These are phyloP conservation scores for Calendula officinalis DNA, from an alignment of 129 eudicot species.

Conservation along the genomic window DNA sequence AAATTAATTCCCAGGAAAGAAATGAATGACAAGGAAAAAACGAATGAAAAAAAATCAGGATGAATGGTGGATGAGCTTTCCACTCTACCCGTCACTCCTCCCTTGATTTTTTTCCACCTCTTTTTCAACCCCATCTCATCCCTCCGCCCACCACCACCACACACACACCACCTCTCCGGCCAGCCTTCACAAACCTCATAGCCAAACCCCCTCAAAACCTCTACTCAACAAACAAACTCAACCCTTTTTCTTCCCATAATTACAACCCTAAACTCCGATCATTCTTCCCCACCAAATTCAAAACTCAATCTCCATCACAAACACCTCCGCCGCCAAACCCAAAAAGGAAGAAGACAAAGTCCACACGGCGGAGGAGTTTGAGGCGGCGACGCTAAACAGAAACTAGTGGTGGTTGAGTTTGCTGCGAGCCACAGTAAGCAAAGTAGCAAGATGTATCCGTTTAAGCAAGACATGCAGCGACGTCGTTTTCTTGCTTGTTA, in stretches of 20 bases:
- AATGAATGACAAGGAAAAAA: too few relatives aligned
- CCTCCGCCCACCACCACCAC: slow-evolving; percentile 1
- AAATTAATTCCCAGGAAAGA: too few relatives aligned
- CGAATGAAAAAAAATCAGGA: slow-evolving; percentile 29
- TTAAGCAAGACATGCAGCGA: slow-evolving; percentile 83
- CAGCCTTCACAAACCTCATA: slow-evolving; percentile 62
- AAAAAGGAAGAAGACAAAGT: slow-evolving; percentile 47
- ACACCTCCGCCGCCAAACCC: slow-evolving; percentile 26
- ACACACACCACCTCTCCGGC: background rate
- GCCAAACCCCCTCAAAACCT: slow-evolving; percentile 44
- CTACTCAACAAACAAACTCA: slow-evolving; percentile 33
- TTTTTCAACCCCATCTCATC: slow-evolving; percentile 24
- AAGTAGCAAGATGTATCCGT: slow-evolving; percentile 71
- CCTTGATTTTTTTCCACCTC: slow-evolving; percentile 25
- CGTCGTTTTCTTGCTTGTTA: slow-evolving; percentile 71
- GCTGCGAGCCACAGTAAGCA: slow-evolving; percentile 54
- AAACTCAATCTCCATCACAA: slow-evolving; percentile 4
- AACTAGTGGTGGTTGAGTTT: slow-evolving; percentile 81
- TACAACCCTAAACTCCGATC: slow-evolving; percentile 25
- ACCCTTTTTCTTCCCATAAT: slow-evolving; percentile 14
- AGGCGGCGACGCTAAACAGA: slow-evolving; percentile 67
- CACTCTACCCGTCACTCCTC: slow-evolving; percentile 17
- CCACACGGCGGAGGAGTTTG: slow-evolving; percentile 66
- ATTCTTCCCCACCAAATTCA: slow-evolving; percentile 31
- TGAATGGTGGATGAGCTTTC: slow-evolving; percentile 36